Evolutionary conservation across 352 stramenopile genomes (phyloP).

Genomic region (Plasmopara muralis): DNA sequence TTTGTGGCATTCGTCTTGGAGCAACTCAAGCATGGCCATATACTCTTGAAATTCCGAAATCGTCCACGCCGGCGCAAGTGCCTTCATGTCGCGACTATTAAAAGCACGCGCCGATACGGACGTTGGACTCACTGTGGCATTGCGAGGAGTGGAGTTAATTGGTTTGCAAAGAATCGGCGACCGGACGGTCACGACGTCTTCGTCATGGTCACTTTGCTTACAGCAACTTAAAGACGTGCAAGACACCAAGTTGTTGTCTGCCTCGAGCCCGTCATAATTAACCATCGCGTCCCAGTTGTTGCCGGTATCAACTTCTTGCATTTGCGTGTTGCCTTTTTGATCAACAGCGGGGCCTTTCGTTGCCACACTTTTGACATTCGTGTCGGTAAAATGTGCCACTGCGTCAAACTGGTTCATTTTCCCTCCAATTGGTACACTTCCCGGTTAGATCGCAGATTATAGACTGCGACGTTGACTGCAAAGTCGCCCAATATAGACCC

Average conservation of each 20-base stretch:
- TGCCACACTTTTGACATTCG: background rate
- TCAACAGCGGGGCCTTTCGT: slow-evolving; percentile 4
- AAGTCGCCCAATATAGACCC: slow-evolving; percentile 15
- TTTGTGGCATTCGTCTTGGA: slow-evolving; percentile 28
- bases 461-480: slow-evolving; percentile 13
- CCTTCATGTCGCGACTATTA: slow-evolving; percentile 5
- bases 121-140: slow-evolving; percentile 17
- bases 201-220: slow-evolving; percentile 9
- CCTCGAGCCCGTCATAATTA: slow-evolving; percentile 32
- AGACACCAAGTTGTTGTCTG: slow-evolving; percentile 14
- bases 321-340: slow-evolving; percentile 15
- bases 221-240: slow-evolving; percentile 3
- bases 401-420: slow-evolving; percentile 19
- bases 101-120: slow-evolving; percentile 17
- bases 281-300: slow-evolving; percentile 30
- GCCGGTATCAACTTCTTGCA: slow-evolving; percentile 11
- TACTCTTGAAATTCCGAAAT: slow-evolving; percentile 40
- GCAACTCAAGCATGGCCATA: slow-evolving; percentile 32
- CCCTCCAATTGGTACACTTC: background rate
- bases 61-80: slow-evolving; percentile 23
- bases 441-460: slow-evolving; percentile 14
- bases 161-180: slow-evolving; percentile 30
- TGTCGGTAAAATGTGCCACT: background rate
- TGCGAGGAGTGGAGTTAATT: background rate
- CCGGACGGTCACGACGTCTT: slow-evolving; percentile 30